A percentile compares a stretch with the other conserved stretches of the same genome.
Conservation (phyloP, 1,284 basidiomycete genomes). For the Agroathelia rolfsii region DNA sequence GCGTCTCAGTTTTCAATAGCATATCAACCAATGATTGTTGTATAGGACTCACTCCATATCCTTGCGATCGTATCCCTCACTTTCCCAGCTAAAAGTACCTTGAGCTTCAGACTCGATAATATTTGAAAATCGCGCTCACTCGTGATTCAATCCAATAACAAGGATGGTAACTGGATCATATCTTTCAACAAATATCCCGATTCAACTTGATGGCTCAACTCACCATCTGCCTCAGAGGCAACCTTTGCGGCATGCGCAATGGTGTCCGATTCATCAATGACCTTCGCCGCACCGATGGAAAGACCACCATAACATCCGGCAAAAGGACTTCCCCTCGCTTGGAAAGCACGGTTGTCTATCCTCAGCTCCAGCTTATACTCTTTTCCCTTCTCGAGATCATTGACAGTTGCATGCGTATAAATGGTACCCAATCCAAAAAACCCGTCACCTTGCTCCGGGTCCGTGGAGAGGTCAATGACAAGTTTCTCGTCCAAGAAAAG, state of each 20-base stretch:
- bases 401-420: conserved; percentile 25
- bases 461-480: conserved; percentile 36
- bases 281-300: conserved; percentile 30
- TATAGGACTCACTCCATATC: conserved; percentile 27
- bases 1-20: too few species aligned
- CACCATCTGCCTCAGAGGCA: conserved; percentile 33
- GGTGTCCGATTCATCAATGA: conserved; percentile 23
- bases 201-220: conserved; percentile 10
- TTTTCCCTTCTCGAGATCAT: conserved; percentile 26
- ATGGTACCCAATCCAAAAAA: conserved; percentile 32
- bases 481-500: conserved; percentile 39
- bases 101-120: too few species aligned
- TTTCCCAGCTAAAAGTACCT: conserved; percentile 29
- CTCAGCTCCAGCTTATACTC: conserved; percentile 28
- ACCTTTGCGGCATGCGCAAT: conserved; percentile 32
- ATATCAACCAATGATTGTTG: too few species aligned
- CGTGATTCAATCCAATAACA: conserved; percentile 37
- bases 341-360: conserved; percentile 23
- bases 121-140: too few species aligned
- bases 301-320: conserved; percentile 35
- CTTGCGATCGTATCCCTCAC: conserved; percentile 34
- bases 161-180: conserved; percentile 26
- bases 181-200: too few species aligned
- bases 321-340: conserved; percentile 22
- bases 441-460: conserved; percentile 12